These are phyloP conservation scores for Suillus occidentalis DNA, from an alignment of 768 basidiomycete genomes.

Conservation along the genomic window DNA sequence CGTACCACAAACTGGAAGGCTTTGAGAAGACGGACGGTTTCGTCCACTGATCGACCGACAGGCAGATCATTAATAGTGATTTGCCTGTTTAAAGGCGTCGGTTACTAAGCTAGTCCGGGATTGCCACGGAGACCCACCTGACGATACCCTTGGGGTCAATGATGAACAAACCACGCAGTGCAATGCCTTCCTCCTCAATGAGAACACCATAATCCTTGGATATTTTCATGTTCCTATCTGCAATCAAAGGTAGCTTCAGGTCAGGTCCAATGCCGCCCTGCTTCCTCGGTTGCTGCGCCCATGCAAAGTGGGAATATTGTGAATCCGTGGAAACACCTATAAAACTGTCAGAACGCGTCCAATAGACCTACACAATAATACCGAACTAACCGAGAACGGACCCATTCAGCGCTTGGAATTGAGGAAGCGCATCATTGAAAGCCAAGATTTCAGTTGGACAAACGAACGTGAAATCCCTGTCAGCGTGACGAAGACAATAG, in stretches of 20 bases:
- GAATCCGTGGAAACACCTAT: slow-evolving; percentile 86
- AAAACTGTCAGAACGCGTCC: slow-evolving; percentile 8
- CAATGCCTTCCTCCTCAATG: slow-evolving; percentile 84
- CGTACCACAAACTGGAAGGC: slow-evolving; percentile 89
- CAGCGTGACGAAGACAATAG: not conserved
- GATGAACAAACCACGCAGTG: slow-evolving; percentile 84
- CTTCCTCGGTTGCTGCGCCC: slow-evolving; percentile 79
- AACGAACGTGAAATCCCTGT: slow-evolving; percentile 84
- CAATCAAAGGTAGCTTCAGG: slow-evolving; percentile 80
- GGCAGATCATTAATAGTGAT: slow-evolving; percentile 91
- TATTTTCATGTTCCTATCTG: slow-evolving; percentile 78
- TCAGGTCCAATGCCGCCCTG: slow-evolving; percentile 90
- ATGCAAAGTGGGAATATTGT: slow-evolving; percentile 83
- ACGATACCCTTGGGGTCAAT: slow-evolving; percentile 83
- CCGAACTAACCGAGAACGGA: slow-evolving; percentile 65
- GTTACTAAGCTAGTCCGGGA: not conserved
- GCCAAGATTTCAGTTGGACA: slow-evolving; percentile 97
- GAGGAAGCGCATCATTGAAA: slow-evolving; percentile 83
- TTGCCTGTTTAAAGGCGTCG: slow-evolving; percentile 46
- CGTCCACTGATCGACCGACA: slow-evolving; percentile 93
- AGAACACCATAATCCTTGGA: slow-evolving; percentile 86
- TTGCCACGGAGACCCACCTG: slow-evolving; percentile 39
- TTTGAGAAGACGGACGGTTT: slow-evolving; percentile 87
- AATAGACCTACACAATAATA: not conserved
- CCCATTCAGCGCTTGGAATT: slow-evolving; percentile 73